phyloP scores from a whole-genome alignment of 345 rosid species.

The Garcia nutans region DNA sequence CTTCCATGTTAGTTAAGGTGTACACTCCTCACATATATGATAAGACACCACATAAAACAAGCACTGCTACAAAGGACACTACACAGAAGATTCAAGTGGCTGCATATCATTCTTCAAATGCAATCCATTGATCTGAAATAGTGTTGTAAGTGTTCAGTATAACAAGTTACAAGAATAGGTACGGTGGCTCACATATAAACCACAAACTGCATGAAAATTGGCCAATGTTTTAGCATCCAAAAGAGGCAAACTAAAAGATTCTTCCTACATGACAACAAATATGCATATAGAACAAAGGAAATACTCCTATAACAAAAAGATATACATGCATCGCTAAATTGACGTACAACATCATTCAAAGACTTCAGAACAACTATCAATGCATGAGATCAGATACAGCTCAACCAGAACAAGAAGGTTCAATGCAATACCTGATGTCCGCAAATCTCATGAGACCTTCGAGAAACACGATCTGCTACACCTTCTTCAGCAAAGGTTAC shows the following conservation, averaged over 20 bases:
- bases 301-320: neutral
- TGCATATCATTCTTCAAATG: too few species aligned
- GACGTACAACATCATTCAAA: neutral
- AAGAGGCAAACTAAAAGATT: too few species aligned
- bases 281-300: neutral
- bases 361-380: neutral
- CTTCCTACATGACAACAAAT: neutral
- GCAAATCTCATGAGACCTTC: conserved; percentile 91
- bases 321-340: neutral
- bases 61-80: too few species aligned
- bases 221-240: too few species aligned
- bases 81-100: too few species aligned
- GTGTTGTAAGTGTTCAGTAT: too few species aligned
- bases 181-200: too few species aligned
- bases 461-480: conserved; percentile 87
- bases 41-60: too few species aligned
- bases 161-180: too few species aligned
- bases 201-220: neutral
- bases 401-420: neutral
- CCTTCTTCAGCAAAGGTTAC: conserved; percentile 95
- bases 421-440: conserved; percentile 77
- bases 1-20: neutral
- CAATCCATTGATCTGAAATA: too few species aligned
- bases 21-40: neutral
- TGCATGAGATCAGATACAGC: neutral